Conservation (phyloP, 305 asterid species). For the Fraxinus albicans region DNA sequence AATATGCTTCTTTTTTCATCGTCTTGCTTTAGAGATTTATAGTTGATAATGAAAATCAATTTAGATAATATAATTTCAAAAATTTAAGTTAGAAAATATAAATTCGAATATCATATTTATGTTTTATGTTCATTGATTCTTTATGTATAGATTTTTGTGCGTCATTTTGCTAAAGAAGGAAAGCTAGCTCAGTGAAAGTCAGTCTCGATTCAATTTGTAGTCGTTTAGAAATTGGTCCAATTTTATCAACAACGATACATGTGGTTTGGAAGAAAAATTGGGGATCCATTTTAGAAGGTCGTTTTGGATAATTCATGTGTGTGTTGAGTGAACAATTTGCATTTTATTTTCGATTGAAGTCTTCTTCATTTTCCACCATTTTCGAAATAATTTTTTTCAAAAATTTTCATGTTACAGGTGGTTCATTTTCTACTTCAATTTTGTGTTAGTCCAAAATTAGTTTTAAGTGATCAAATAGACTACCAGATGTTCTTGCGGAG, state of each 20-base stretch:
- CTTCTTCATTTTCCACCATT: not conserved
- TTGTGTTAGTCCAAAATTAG: not conserved
- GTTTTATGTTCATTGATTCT: not conserved
- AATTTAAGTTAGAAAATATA: not conserved
- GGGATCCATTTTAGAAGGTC: not conserved
- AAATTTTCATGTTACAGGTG: not conserved
- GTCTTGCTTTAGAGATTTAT: not conserved
- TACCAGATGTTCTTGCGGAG: not conserved
- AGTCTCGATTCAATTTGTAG: not conserved
- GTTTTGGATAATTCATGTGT: not conserved
- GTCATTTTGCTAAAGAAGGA: not conserved
- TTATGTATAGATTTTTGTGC: not conserved
- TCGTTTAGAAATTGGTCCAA: not conserved
- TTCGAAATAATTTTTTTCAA: too few species aligned
- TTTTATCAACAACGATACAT: not conserved
- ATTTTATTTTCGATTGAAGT: not conserved
- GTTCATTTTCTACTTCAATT: not conserved
- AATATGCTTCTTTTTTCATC: not conserved
- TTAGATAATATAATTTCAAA: not conserved
- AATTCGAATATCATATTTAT: not conserved
- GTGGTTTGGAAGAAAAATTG: not conserved
- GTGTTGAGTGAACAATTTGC: not conserved
- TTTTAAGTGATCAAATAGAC: too few species aligned
- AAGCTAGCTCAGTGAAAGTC: not conserved
- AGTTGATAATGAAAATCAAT: not conserved